Base-by-base conservation (phyloP, 2,329 filamentous ascomycete genomes). In the Tolypocladium guangdongense region DNA sequence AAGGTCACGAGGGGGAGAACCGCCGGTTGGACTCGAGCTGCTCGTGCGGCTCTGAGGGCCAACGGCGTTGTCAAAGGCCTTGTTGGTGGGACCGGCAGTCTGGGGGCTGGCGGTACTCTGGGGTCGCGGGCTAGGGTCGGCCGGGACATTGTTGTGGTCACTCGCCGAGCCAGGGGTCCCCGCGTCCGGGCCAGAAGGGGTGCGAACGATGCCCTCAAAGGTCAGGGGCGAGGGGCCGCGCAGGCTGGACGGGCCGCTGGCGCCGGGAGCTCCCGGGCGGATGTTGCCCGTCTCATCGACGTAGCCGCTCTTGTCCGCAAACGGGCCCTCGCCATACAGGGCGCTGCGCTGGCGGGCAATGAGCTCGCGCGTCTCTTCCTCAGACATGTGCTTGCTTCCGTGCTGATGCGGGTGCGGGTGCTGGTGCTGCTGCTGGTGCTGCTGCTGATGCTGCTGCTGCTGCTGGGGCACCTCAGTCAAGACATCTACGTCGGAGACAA, bases 331-430 rank as follows among this genome's bases (percentile, higher is more conserved):
- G 67, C 90, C 90, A 71, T 97, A 99, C 60, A 99, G 75, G 59
- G 92, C 91, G 71, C 87, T 91, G 72, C 95, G 90, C 74, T 97
- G 93, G 66, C 92, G 91, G 62, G 91, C 88, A 71, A 97, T 95
- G 70, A 97, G 80, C 64, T 97, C 92, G 63, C 92, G 90, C 64
- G 92, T 92, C 66, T 96, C 91, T 64, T 96, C 91, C 75, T 97
- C 93, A 68, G 87, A 95, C 87, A 96, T 88, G 66, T 77, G 85
- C 78, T 96, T 96, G 77, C 77, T 80, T 53, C 56, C 58, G 50
- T 60, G 63, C 45, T 46, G 43, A 18, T 46, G 43, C 0, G 32
- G 24, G 3, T 30, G n/a, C 16, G 32, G 43, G 18, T n/a, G 43
- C 8, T 46, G 43, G 3, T 18, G 38, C 10, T 41, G 38, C 7